Base-by-base conservation (phyloP, 2,329 filamentous ascomycete genomes). In the Alternaria ethzedia region DNA sequence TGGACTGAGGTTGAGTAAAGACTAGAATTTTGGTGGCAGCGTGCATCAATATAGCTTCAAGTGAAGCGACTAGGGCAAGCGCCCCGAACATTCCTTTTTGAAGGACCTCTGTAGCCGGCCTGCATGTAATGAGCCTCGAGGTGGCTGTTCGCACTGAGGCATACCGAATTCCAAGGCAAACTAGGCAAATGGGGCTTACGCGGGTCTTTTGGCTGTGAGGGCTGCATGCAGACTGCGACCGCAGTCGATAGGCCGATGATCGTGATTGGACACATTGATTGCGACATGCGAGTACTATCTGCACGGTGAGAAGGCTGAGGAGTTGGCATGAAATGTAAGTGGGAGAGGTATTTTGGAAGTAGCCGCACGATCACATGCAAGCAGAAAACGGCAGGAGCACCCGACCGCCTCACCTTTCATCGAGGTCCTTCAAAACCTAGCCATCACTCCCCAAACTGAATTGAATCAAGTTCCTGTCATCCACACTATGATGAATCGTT, bases 161-260 rank as follows among this genome's bases (percentile, higher is more conserved):
- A 60, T 59, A 61, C 61, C 44, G 7, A 43, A 55, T 15, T 15
- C 12, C 4, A 20, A 70, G 69, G 67, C 67, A 70, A 67, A 72
- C 23, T 47, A 72, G 70, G 69, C 70, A 71, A 70, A 60, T 20
- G 30, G 56, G 61, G 59, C 63, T 70, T 57, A 65, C 60, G 50
- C 21, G 44, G 44, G 63, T 26, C 12, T 30, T 30, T 32, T 55
- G 30, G 50, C 32, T 17, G 4, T n/a, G 26, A 28, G 9, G 21
- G 28, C 17, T 21, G 49, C 28, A 51, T 21, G 20, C 10, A 23
- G 11, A 32, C 26, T 21, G 17, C 20, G 8, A 21, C 12, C 1
- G 17, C 11, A 32, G 8, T 15, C 49, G 32, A 36, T n/a, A 51
- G 20, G 2, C 17, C 13, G 1, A 15, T 12, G 3, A 11, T 3